These are phyloP conservation scores for Nitzschia sp. DNA, from an alignment of 108 stramenopile species.

Conservation along the genomic window DNA sequence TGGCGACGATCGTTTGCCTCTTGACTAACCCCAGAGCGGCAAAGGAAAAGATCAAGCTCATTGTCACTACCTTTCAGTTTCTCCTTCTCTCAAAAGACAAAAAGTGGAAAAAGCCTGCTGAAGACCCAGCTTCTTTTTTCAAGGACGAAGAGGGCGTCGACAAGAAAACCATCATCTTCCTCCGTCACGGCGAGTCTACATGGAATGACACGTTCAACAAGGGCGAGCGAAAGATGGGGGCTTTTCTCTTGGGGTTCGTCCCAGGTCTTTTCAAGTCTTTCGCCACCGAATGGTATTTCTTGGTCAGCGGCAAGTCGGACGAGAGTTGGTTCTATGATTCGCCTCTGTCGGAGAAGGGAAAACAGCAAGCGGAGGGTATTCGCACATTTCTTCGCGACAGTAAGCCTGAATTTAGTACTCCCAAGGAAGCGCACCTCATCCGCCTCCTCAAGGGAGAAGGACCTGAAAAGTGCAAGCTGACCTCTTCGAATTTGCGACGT, in stretches of 20 bases:
- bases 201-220: constrained; percentile 93
- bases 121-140: constrained; percentile 60
- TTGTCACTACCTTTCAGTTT: constrained; percentile 55
- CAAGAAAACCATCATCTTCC: constrained; percentile 76
- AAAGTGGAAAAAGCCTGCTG: constrained; percentile 57
- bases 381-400: constrained; percentile 53
- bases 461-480: constrained; percentile 17
- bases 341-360: constrained; percentile 70
- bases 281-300: constrained; percentile 64
- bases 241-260: constrained; percentile 67
- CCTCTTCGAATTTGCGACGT: constrained; percentile 77
- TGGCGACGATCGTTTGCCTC: constrained; percentile 58
- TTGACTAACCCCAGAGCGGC: constrained; percentile 58
- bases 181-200: constrained; percentile 79
- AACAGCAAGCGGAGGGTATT: constrained; percentile 58
- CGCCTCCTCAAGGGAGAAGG: constrained; percentile 44
- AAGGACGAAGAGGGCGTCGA: constrained; percentile 37
- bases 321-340: constrained; percentile 87
- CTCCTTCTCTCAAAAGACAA: constrained; percentile 77
- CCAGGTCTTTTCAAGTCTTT: constrained; percentile 69
- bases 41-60: constrained; percentile 53
- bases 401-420: constrained; percentile 42
- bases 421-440: constrained; percentile 47
- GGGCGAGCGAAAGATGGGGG: constrained; percentile 57
- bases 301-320: constrained; percentile 58